These are phyloP conservation scores for Starmera pachycereana DNA, from an alignment of 805 yeast species.

Conservation along the genomic window DNA sequence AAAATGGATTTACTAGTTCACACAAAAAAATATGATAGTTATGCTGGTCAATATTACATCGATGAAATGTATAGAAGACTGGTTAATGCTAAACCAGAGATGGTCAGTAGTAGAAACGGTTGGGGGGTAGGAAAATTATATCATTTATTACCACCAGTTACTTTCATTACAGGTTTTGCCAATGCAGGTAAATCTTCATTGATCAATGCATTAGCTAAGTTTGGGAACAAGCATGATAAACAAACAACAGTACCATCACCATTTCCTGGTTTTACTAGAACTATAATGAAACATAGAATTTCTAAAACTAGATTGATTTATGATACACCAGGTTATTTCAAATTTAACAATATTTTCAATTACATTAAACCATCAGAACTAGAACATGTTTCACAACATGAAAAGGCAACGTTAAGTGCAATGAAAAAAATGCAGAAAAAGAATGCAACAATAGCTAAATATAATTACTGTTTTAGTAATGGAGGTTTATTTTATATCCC, in stretches of 20 bases:
- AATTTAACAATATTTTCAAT: slow-evolving; percentile 17
- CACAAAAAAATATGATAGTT: too few relatives aligned
- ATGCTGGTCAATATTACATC: slow-evolving; percentile 15
- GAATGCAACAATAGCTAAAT: slow-evolving; percentile 27
- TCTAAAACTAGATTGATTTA: slow-evolving; percentile 17
- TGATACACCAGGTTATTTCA: slow-evolving; percentile 31
- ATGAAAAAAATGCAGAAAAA: slow-evolving; percentile 17
- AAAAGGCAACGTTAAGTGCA: slow-evolving; percentile 20
- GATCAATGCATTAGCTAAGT: slow-evolving; percentile 35
- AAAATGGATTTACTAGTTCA: slow-evolving; percentile 25
- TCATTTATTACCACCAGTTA: slow-evolving; percentile 23
- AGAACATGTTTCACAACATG: slow-evolving; percentile 22
- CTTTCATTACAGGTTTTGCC: slow-evolving; percentile 53
- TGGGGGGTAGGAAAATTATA: slow-evolving; percentile 41
- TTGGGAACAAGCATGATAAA: slow-evolving; percentile 3
- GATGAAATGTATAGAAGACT: slow-evolving; percentile 22
- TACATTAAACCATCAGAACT: slow-evolving; percentile 19
- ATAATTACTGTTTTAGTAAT: slow-evolving; percentile 35
- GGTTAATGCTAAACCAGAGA: slow-evolving; percentile 24
- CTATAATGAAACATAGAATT: slow-evolving; percentile 29
- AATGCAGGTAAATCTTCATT: slow-evolving; percentile 65
- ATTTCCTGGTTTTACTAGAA: slow-evolving; percentile 68
- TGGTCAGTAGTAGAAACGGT: slow-evolving; percentile 37
- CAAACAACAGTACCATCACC: slow-evolving; percentile 27
- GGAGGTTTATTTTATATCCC: slow-evolving; percentile 55